Evolutionary conservation across 495 filamentous ascomycete genomes (phyloP), one percentile per base, ranked within the genome.

Genomic region (Gamarada debralockiae): DNA sequence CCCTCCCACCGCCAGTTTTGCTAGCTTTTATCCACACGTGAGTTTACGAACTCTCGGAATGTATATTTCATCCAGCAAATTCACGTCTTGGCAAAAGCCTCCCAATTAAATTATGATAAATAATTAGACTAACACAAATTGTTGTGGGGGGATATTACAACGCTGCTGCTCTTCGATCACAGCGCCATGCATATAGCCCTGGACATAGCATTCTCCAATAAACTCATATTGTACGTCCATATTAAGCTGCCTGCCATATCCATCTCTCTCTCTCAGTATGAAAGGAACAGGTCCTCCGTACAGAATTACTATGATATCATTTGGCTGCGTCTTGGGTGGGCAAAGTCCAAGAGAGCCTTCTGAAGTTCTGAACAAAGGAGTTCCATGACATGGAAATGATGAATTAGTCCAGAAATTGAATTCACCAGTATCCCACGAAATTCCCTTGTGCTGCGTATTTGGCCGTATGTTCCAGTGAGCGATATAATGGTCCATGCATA

Each of bases 351-450:
- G 22, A 21, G 40, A 20, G 15, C 40, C 7, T 18, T 44, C 17
- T 24, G 40, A 20, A 20, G 40, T 44, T 44, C 14, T 24, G 40
- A 22, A 24, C 17, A 20, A 20, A 24, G 17, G 22, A 22, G 15
- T 44, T 20, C 40, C 17, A 24, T 44, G 40, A 8, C 40, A 44
- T 44, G 40, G 40, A n/a, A n/a, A n/a, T n/a, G n/a, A n/a, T 20
- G 4, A 22, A 44, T 20, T 2, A 44, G 4, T 44, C 22, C 40
- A 8, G 31, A 8, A 8, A 8, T n/a, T n/a, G n/a, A n/a, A 34
- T n/a, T 34, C n/a, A 34, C 31, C 31, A 34, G 31, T n/a, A 8
- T 34, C 8, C 31, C 8, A 34, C 31, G n/a, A 8, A n/a, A 34
- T 34, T n/a, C 31, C 31, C n/a, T 8, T 8, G 8, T n/a, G 31